Evolutionary conservation across 164 flowering plant genomes (phyloP).

Genomic region (Dillenia turbinata): DNA sequence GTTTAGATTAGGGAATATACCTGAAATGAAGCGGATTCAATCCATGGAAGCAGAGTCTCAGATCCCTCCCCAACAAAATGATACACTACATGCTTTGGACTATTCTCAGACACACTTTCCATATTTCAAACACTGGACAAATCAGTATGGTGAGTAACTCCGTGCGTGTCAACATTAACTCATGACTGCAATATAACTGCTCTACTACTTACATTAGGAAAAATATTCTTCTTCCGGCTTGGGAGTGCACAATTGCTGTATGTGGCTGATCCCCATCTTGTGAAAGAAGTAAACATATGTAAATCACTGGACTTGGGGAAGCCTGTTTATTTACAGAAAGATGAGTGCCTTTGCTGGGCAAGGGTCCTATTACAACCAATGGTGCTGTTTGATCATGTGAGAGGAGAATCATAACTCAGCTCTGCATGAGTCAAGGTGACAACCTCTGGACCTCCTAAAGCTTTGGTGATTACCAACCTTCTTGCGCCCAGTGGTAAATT

Average conservation of each 20-base stretch:
- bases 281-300: conserved; percentile 29
- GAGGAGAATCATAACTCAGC: conserved; percentile 42
- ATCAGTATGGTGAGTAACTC: conserved; percentile 10
- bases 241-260: conserved; percentile 30
- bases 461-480: neutral
- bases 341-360: conserved; percentile 36
- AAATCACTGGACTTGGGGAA: conserved; percentile 40
- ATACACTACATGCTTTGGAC: no score
- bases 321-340: conserved; percentile 39
- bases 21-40: no score
- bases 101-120: conserved; percentile 5
- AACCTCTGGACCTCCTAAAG: neutral
- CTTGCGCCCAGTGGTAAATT: neutral
- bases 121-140: conserved; percentile 10
- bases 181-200: no score
- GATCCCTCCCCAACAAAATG: no score
- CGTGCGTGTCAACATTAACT: no score
- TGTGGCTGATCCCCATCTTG: conserved; percentile 28
- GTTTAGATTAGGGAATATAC: no score
- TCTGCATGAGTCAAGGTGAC: conserved; percentile 49
- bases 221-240: conserved; percentile 23
- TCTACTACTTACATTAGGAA: conserved; percentile 9
- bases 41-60: no score
- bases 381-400: conserved; percentile 42
- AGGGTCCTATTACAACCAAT: conserved; percentile 46